Percentiles rank a stretch among this genome's conserved stretches.
Conservation (phyloP, 208 protist genomes). For the Eutreptiella sp. region DNA sequence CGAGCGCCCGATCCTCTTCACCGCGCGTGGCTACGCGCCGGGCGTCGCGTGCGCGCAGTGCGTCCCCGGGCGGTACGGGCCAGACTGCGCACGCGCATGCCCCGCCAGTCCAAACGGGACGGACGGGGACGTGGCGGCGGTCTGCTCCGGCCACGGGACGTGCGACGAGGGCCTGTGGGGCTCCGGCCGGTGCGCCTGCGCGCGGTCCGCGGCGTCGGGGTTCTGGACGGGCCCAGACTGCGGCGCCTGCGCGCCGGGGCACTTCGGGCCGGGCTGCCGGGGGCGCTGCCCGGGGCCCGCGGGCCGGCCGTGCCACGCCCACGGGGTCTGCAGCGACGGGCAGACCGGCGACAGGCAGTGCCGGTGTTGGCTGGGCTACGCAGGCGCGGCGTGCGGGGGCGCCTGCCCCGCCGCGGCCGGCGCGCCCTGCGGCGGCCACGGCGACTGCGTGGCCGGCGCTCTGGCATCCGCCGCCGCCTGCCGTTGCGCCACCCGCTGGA, state of each 20-base stretch:
- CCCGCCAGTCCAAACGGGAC: no score
- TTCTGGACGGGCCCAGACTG: slow-evolving; percentile 6
- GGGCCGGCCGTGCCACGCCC: neutral
- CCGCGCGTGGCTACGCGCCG: no score
- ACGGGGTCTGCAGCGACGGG: slow-evolving; percentile 4
- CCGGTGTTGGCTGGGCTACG: neutral
- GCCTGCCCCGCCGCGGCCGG: no score
- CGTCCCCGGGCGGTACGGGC: no score
- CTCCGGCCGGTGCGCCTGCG: slow-evolving; percentile 8
- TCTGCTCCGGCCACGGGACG: slow-evolving; percentile 13
- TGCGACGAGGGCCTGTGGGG: slow-evolving; percentile 3
- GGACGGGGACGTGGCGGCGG: neutral
- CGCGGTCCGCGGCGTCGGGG: neutral
- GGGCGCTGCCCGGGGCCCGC: slow-evolving; percentile 1
- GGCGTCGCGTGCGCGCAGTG: no score
- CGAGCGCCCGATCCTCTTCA: no score
- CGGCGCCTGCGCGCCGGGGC: neutral
- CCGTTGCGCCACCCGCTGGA: no score
- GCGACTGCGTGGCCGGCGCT: no score
- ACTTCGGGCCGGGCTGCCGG: neutral
- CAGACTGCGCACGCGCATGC: no score
- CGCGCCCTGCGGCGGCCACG: no score
- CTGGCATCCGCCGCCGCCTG: no score
- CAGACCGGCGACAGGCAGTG: neutral
- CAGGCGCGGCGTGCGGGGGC: slow-evolving; percentile 1